Conservation (phyloP, 83 land plant genomes). For the Diphasiastrum complanatum region DNA sequence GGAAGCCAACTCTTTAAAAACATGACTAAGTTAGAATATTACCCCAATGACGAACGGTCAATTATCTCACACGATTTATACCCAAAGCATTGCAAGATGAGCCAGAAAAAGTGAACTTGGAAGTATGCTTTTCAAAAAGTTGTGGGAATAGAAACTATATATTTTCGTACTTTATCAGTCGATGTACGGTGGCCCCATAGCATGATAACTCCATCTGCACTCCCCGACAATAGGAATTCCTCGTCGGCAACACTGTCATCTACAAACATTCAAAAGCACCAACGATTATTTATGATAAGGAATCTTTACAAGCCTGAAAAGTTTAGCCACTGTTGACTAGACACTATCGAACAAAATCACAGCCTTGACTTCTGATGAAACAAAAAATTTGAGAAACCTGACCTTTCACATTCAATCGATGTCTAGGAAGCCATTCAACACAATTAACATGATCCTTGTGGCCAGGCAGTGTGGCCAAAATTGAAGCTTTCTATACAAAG, state of each 20-base stretch:
- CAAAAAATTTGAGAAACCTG: neutral
- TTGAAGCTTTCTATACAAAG: slow-evolving; percentile 52
- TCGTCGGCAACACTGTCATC: slow-evolving; percentile 26
- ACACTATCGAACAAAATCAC: neutral
- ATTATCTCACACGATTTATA: no score
- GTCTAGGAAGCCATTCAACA: slow-evolving; percentile 72
- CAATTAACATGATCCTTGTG: slow-evolving; percentile 89
- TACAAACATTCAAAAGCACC: slow-evolving; percentile 18
- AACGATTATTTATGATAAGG: neutral
- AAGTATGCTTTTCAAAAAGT: no score
- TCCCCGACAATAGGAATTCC: slow-evolving; percentile 72
- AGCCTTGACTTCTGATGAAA: neutral
- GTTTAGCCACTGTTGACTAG: neutral
- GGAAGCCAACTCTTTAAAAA: no score
- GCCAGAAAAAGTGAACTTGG: no score
- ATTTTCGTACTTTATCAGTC: slow-evolving; percentile 40
- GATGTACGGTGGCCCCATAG: slow-evolving; percentile 52
- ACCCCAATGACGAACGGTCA: no score
- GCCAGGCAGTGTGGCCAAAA: slow-evolving; percentile 78
- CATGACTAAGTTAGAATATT: no score
- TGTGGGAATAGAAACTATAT: no score
- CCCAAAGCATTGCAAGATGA: no score
- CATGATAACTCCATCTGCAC: slow-evolving; percentile 74
- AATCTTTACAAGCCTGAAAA: neutral
- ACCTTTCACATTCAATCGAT: slow-evolving; percentile 47